phyloP scores from a whole-genome alignment of 1,284 basidiomycete species.

The Thecaphora frezii region DNA sequence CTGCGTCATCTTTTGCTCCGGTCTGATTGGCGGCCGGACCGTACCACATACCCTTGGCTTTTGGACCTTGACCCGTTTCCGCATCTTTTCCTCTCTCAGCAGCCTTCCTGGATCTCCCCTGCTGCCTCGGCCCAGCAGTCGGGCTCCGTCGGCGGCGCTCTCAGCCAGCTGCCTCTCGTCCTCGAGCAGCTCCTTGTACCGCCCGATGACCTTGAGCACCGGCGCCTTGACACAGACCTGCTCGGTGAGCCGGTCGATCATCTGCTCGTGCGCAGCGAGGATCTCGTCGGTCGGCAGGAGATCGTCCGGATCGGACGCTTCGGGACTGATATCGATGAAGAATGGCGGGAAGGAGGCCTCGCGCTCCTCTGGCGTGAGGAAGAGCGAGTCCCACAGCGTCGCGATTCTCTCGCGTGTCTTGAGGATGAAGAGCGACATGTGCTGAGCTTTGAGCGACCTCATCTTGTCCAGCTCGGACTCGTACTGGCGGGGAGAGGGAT shows the following conservation, averaged over 20 bases:
- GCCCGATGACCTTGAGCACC: constrained; percentile 75
- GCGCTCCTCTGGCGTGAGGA: constrained; percentile 79
- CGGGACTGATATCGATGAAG: constrained; percentile 36
- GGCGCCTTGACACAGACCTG: constrained; percentile 77
- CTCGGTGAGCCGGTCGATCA: constrained; percentile 76
- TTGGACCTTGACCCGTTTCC: constrained; percentile 89
- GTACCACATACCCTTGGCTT: constrained; percentile 74
- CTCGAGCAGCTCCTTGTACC: constrained; percentile 86
- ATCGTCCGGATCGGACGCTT: constrained; percentile 28
- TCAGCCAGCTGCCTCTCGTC: constrained; percentile 79
- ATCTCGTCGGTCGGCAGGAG: constrained; percentile 61
- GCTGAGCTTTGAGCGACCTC: constrained; percentile 80
- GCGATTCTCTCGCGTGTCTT: constrained; percentile 81
- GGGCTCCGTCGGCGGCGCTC: constrained; percentile 66
- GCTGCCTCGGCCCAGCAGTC: constrained; percentile 64
- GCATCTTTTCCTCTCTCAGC: constrained; percentile 92
- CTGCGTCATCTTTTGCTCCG: not conserved
- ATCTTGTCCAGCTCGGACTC: constrained; percentile 87
- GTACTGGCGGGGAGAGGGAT: constrained; percentile 63
- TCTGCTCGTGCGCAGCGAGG: constrained; percentile 81
- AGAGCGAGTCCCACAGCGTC: constrained; percentile 80
- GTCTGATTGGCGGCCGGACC: not conserved
- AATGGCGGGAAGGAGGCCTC: constrained; percentile 60
- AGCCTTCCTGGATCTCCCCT: constrained; percentile 65
- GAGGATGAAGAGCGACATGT: constrained; percentile 81